These are phyloP conservation scores for Chaetomium olivaceum DNA, from an alignment of 2,329 filamentous ascomycete species.

Conservation along the genomic window DNA sequence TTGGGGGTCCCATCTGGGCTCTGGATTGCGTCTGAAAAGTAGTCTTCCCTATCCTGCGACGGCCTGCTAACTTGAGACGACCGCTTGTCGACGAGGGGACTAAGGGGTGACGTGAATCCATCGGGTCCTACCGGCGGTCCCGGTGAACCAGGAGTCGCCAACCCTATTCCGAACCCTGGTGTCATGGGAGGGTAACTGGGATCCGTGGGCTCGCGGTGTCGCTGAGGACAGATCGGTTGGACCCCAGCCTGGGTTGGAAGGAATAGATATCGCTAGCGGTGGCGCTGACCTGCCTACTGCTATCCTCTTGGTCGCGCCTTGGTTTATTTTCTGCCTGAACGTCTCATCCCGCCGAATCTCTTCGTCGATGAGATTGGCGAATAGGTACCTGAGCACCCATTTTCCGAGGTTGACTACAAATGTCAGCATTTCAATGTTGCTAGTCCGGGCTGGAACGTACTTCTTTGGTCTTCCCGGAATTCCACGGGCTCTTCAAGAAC, in stretches of 20 bases:
- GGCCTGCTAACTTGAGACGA: constrained; percentile 57
- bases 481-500: constrained; percentile 71
- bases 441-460: constrained; percentile 51
- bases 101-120: constrained; percentile 45
- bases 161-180: constrained; percentile 74
- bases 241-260: constrained; percentile 42
- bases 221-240: constrained; percentile 50
- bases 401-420: constrained; percentile 89
- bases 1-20: constrained; percentile 52
- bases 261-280: constrained; percentile 59
- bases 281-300: constrained; percentile 57
- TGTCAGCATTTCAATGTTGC: constrained; percentile 23
- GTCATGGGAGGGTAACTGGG: constrained; percentile 63
- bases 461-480: constrained; percentile 91
- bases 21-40: constrained; percentile 68
- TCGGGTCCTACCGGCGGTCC: constrained; percentile 53
- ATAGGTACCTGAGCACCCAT: constrained; percentile 92
- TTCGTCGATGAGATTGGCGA: constrained; percentile 84
- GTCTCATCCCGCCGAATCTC: constrained; percentile 79
- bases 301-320: constrained; percentile 59
- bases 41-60: constrained; percentile 70
- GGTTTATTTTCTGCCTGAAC: constrained; percentile 69
- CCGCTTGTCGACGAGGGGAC: constrained; percentile 58
- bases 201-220: constrained; percentile 66
- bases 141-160: constrained; percentile 65